Conservation (phyloP, 2,329 filamentous ascomycete species). For the Claviceps pazoutovae region DNA sequence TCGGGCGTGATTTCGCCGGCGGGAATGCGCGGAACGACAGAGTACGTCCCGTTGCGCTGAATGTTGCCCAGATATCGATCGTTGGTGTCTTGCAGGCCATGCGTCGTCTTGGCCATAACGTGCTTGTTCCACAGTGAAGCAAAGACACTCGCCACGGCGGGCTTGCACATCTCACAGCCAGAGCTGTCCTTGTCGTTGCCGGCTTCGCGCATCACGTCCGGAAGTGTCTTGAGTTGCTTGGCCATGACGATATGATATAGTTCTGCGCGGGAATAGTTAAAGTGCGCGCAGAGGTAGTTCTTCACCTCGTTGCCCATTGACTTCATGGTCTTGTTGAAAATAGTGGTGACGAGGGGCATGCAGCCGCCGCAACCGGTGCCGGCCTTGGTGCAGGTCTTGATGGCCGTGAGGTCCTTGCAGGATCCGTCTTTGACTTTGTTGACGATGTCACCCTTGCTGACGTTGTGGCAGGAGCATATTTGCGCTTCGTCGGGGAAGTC, state of each 20-base stretch:
- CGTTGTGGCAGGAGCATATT: slow-evolving; percentile 88
- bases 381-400: slow-evolving; percentile 85
- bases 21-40: slow-evolving; percentile 69
- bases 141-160: slow-evolving; percentile 66
- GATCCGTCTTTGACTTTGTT: slow-evolving; percentile 59
- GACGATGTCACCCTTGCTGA: slow-evolving; percentile 70
- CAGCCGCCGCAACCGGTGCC: slow-evolving; percentile 85
- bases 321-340: slow-evolving; percentile 81
- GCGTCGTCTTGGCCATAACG: slow-evolving; percentile 54
- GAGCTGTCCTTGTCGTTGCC: slow-evolving; percentile 59
- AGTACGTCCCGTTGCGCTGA: slow-evolving; percentile 82
- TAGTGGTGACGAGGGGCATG: slow-evolving; percentile 74
- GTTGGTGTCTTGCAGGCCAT: slow-evolving; percentile 81
- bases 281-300: slow-evolving; percentile 76
- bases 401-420: slow-evolving; percentile 67
- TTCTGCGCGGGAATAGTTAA: slow-evolving; percentile 69
- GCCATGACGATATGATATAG: slow-evolving; percentile 83
- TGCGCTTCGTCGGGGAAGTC: slow-evolving; percentile 77
- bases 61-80: slow-evolving; percentile 82
- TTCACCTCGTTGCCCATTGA: slow-evolving; percentile 77
- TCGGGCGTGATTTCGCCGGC: slow-evolving; percentile 81
- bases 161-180: slow-evolving; percentile 81
- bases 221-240: slow-evolving; percentile 59
- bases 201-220: slow-evolving; percentile 63
- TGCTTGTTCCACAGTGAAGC: slow-evolving; percentile 74